Conservation (phyloP, 306 rosid species). For the Vigna mungo region DNA sequence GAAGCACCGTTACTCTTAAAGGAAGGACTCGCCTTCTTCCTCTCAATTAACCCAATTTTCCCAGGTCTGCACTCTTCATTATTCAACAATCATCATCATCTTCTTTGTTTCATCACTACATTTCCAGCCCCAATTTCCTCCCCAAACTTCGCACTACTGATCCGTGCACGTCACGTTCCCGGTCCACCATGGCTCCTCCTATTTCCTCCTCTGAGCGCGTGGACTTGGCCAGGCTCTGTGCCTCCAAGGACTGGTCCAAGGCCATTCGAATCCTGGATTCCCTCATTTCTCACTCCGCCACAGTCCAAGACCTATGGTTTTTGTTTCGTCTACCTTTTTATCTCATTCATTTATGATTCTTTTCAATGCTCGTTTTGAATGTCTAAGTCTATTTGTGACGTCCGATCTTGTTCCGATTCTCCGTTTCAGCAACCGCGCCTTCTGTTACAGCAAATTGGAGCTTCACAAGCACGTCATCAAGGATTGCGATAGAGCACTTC, state of each 20-base stretch:
- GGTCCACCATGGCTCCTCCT: conserved; percentile 59
- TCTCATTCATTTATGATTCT: conserved; percentile 1
- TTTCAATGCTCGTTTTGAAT: neutral
- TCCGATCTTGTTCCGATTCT: conserved; percentile 42
- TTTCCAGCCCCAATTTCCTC: conserved; percentile 6
- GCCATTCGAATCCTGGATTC: conserved; percentile 93
- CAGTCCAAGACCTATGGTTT: conserved; percentile 84
- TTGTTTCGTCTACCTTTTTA: conserved; percentile 21
- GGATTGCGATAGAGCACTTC: conserved; percentile 91
- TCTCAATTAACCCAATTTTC: neutral
- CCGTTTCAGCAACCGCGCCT: conserved; percentile 84
- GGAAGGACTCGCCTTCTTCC: conserved; percentile 1
- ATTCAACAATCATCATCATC: neutral
- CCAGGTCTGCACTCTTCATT: neutral
- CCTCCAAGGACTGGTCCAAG: conserved; percentile 91
- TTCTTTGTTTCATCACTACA: neutral
- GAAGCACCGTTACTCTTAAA: conserved; percentile 10
- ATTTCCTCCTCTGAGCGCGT: conserved; percentile 61
- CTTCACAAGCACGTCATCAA: conserved; percentile 91
- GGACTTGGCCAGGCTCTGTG: conserved; percentile 80
- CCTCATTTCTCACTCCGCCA: conserved; percentile 63
- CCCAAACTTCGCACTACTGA: conserved; percentile 9
- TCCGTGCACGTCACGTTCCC: conserved; percentile 45
- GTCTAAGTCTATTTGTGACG: neutral
- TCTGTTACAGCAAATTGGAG: conserved; percentile 92